Base-by-base conservation (phyloP, 1,284 basidiomycete species). In the Ustilago curta region DNA sequence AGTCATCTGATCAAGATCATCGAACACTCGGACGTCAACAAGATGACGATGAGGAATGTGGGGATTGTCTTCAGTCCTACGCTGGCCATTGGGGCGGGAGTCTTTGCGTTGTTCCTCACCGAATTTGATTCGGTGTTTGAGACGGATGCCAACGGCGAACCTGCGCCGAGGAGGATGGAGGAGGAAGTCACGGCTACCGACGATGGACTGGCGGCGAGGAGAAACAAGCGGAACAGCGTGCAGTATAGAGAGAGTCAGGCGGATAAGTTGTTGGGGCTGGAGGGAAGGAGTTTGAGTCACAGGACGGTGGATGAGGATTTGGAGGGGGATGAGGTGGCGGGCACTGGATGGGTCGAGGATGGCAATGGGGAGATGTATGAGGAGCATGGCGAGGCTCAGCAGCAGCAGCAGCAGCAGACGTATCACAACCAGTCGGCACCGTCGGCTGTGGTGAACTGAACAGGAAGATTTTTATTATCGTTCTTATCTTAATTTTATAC, bases 11-110 rank as follows among this genome's bases (percentile, higher is more conserved):
- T 97, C 81, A 89, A 95, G 59, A 93, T 99, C 79, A 94, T 97
- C 49, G 91, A 94, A 85, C 94, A 97, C 84, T 90, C 93, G 18
- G 85, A 89, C 47, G 87, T 92, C 66, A 98, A 98, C 90, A 99
- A 97, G 88, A 99, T 99, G 97, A 97, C 93, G 47, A 91, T 99
- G 90, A 91, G 95, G 37, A 99, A 99, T 83, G 94, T 99, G 29
- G 95, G 95, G 21, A 99, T 99, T 70, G 96, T 99, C 31, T 97
- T 84, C 35, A 82, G 81, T 39, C 81, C 82, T 2, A 83, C 82
- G 19, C 67, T 84, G 4, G 73, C 65, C 12, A 83, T 84, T n/a
- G 77, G 78, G 21, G 79, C 79, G 3, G 80, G 80, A 16, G 76
- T 81, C 50, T 82, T 82, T 66, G 73, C 77, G 19, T 58, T 82